phyloP scores from a whole-genome alignment of 202 grass and related monocot species.

The Musa balbisiana region DNA sequence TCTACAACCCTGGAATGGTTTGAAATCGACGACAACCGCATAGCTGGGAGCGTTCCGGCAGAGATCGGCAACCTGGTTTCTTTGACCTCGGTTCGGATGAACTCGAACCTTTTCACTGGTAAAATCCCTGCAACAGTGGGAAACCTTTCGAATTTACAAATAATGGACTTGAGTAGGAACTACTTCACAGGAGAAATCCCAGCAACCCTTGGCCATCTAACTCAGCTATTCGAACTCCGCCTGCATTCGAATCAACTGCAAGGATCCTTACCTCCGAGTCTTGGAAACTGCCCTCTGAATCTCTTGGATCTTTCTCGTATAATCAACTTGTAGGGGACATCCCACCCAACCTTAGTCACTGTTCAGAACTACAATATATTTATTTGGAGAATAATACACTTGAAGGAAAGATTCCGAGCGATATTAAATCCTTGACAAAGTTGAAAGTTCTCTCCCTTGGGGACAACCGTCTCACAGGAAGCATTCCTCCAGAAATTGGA shows the following conservation, averaged over 20 bases:
- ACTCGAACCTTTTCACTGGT: constrained; percentile 24
- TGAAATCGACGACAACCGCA: constrained; percentile 31
- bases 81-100: constrained; percentile 25
- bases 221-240: not conserved
- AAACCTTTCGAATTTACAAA: constrained; percentile 12
- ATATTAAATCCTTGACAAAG: not conserved
- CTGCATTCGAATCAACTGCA: constrained; percentile 24
- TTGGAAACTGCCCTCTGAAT: not conserved
- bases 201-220: constrained; percentile 28
- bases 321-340: constrained; percentile 5
- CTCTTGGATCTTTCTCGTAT: constrained; percentile 9
- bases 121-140: constrained; percentile 31
- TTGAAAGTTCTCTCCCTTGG: not conserved
- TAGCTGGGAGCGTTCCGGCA: constrained; percentile 35
- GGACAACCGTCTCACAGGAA: constrained; percentile 31
- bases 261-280: constrained; percentile 30
- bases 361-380: constrained; percentile 13
- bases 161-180: constrained; percentile 22
- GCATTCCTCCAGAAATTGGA: constrained; percentile 27
- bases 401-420: constrained; percentile 7
- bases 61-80: constrained; percentile 30
- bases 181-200: constrained; percentile 27
- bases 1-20: constrained; percentile 22
- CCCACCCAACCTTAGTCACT: constrained; percentile 17
- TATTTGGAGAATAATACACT: not conserved